Evolutionary conservation across 768 basidiomycete genomes (phyloP).

Genomic region (Boletus insuetus): DNA sequence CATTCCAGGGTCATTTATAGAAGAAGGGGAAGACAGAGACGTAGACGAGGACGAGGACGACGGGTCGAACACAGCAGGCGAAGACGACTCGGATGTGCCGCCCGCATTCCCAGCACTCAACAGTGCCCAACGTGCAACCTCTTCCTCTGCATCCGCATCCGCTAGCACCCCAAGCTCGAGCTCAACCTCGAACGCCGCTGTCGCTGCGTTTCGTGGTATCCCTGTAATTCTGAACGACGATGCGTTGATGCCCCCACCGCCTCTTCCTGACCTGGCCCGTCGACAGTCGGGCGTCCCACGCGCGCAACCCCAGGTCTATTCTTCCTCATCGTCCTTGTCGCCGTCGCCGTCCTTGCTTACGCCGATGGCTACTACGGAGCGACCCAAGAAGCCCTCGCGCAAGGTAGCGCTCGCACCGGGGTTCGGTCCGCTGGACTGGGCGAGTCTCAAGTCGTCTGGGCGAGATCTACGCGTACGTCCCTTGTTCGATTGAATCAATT

Average conservation of each 20-base stretch:
- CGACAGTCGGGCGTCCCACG: constrained; percentile 33
- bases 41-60: constrained; percentile 35
- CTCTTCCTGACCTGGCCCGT: constrained; percentile 38
- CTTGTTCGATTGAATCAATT: no score
- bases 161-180: no score
- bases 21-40: no score
- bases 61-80: constrained; percentile 39
- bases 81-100: constrained; percentile 59
- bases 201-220: constrained; percentile 1
- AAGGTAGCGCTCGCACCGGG: constrained; percentile 93
- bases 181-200: no score
- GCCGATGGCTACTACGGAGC: constrained; percentile 62
- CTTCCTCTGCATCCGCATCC: constrained; percentile 8
- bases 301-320: constrained; percentile 8
- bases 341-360: constrained; percentile 47
- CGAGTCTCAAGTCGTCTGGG: constrained; percentile 78
- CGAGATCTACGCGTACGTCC: constrained; percentile 67
- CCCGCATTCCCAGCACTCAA: constrained; percentile 72
- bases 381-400: constrained; percentile 55
- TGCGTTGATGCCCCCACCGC: constrained; percentile 53
- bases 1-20: constrained; percentile 23
- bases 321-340: background rate
- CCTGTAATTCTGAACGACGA: constrained; percentile 43
- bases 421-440: constrained; percentile 93
- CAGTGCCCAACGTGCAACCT: constrained; percentile 64